Percentiles rank a stretch among this genome's conserved stretches.
Evolutionary conservation across 148 eudicot genomes (phyloP).

Genomic region (Oxyria digyna): DNA sequence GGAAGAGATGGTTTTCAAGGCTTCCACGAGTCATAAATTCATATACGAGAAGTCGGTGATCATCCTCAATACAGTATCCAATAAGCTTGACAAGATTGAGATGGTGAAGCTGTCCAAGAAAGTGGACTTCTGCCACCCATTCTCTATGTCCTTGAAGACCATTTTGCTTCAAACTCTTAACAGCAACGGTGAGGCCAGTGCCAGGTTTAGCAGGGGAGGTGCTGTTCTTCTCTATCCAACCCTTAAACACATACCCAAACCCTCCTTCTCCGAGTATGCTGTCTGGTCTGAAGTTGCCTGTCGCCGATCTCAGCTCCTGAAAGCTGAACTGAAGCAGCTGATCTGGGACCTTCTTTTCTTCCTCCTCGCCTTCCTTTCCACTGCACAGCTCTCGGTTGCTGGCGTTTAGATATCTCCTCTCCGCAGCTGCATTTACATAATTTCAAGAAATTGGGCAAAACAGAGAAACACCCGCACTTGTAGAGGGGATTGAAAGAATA

Average conservation of each 20-base stretch:
- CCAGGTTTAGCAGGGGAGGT: constrained; percentile 92
- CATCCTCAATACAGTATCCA: constrained; percentile 90
- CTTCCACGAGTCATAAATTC: constrained; percentile 99
- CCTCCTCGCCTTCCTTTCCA: constrained; percentile 24
- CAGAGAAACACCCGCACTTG: too few species aligned
- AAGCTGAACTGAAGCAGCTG: constrained; percentile 62
- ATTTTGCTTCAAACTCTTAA: constrained; percentile 88
- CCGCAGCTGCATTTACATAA: constrained; percentile 46
- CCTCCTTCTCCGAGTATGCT: constrained; percentile 99
- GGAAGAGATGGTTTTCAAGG: constrained; percentile 94
- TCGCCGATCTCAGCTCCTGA: constrained; percentile 86
- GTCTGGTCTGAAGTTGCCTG: constrained; percentile 93
- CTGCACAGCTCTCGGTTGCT: constrained; percentile 91
- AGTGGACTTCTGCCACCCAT: constrained; percentile 99
- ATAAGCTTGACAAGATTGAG: constrained; percentile 92
- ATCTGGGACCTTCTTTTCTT: constrained; percentile 31
- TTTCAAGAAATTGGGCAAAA: neutral
- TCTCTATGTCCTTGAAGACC: constrained; percentile 99
- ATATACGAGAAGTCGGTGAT: constrained; percentile 88
- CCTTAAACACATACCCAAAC: constrained; percentile 88
- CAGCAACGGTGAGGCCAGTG: constrained; percentile 85
- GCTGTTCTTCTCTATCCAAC: constrained; percentile 94
- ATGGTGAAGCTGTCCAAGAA: constrained; percentile 95
- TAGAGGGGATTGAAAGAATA: too few species aligned
- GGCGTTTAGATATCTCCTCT: constrained; percentile 83